Base-by-base conservation (phyloP, 306 rosid genomes). In the Vigna unguiculata region DNA sequence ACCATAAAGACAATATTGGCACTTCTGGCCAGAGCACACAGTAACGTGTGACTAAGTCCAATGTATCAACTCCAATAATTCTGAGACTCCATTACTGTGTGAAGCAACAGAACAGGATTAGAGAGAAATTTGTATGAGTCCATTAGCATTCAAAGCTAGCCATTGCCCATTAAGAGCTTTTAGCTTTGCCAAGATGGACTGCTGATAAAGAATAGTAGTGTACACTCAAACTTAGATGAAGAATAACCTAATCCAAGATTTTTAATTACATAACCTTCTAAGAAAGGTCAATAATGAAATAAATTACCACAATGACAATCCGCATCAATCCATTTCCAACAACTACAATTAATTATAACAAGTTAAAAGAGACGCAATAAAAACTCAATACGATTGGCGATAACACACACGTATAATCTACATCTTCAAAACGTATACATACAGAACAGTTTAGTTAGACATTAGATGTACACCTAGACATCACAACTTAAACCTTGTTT, bases 101-200 rank as follows among this genome's bases (percentile, higher is more conserved):
- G 52, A 64, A 80, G 80, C 38, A 66, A 64, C 91, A 86, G 79
- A 81, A 86, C 83, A 84, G 36, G 74, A 79, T 52, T 15, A 9
- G 59, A 82, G 83, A 2, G 69, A 82, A 47, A 1, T 66, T 9
- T 0, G 28, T 87, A 3, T 83, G 1, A 84, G 87, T 81, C 86
- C 91, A 88, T 82, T 91, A 86, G 88, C 98, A 91, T 89, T 84
- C 88, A 88, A 88, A 91, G 71, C 86, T 86, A 87, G 55, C 6
- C 85, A 91, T 69, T 10, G 77, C 83, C 60, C 67, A 8, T 11
- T 10, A 17, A 17, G 65, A 83, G 76, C 70, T 86, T 73, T n/a
- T 85, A 87, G 89, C 90, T 85, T 84, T 81, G 89, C 91, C 89
- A 91, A 87, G 93, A 91, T 88, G 91, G 93, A 91, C 95, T 78